Conservation (phyloP, 129 eudicot species). For the Pulicaria dysenterica region DNA sequence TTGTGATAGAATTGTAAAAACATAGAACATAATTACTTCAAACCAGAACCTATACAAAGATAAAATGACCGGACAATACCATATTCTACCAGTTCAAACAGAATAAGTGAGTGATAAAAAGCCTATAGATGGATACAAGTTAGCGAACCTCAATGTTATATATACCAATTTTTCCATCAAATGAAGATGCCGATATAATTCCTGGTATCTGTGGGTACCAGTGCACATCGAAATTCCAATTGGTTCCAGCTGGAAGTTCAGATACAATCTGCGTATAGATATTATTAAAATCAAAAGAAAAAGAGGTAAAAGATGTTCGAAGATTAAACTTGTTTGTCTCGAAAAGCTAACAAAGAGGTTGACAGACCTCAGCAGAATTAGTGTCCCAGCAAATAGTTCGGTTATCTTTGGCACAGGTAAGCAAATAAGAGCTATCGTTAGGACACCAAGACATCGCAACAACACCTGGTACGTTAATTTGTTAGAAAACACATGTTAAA, state of each 20-base stretch:
- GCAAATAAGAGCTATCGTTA: constrained; percentile 85
- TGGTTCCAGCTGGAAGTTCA: constrained; percentile 94
- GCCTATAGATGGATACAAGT: constrained; percentile 20
- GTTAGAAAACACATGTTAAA: constrained; percentile 12
- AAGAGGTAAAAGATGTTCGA: background rate
- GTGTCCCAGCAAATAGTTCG: constrained; percentile 99
- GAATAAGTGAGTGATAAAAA: background rate
- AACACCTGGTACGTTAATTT: constrained; percentile 59
- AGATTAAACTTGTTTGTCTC: constrained; percentile 4
- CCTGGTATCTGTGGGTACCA: constrained; percentile 95
- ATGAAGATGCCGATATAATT: constrained; percentile 91
- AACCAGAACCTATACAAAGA: constrained; percentile 17
- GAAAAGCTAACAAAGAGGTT: constrained; percentile 12
- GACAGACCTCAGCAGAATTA: constrained; percentile 71
- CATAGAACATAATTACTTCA: background rate
- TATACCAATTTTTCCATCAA: constrained; percentile 88
- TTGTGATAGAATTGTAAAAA: constrained; percentile 10
- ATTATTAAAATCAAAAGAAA: background rate
- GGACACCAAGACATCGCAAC: constrained; percentile 99
- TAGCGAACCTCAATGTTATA: constrained; percentile 84
- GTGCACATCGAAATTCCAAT: constrained; percentile 92
- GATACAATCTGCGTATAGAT: constrained; percentile 66
- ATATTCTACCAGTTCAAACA: background rate
- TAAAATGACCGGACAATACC: constrained; percentile 3
- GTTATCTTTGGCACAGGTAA: constrained; percentile 95